Conservation (phyloP, 768 basidiomycete species). For the Neoboletus subvelutipes region DNA sequence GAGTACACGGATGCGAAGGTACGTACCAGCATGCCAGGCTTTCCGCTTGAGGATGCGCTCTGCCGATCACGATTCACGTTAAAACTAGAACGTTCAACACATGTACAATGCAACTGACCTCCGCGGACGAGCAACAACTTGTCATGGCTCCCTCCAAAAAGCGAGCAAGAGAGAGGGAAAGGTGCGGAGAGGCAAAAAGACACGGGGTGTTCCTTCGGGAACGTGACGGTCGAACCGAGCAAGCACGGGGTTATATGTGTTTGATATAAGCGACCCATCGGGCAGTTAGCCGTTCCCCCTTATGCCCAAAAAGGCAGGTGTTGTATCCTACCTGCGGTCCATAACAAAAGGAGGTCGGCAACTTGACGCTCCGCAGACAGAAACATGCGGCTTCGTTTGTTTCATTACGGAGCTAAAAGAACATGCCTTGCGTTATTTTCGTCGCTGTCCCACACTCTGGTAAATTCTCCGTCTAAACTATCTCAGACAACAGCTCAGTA, state of each 20-base stretch:
- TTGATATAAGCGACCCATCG: conserved; percentile 8
- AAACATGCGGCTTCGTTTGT: conserved; percentile 8
- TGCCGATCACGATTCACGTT: conserved; percentile 17
- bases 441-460: neutral
- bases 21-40: conserved; percentile 15
- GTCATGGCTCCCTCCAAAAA: conserved; percentile 20
- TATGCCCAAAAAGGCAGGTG: conserved; percentile 33
- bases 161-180: neutral
- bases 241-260: conserved; percentile 16
- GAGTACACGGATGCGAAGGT: neutral
- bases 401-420: conserved; percentile 16
- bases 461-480: neutral
- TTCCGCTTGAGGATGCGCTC: conserved; percentile 27
- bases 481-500: conserved; percentile 9
- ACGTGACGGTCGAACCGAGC: neutral
- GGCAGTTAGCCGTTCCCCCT: conserved; percentile 17
- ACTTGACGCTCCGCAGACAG: conserved; percentile 5
- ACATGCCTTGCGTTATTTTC: conserved; percentile 5
- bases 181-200: neutral
- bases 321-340: conserved; percentile 26
- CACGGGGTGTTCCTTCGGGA: conserved; percentile 4
- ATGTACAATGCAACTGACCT: conserved; percentile 22
- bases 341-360: conserved; percentile 25
- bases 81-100: neutral
- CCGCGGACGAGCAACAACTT: conserved; percentile 26